Evolutionary conservation across 2,329 filamentous ascomycete genomes (phyloP), one percentile per base, ranked within the genome.

Genomic region (Decorospora gaudefroyi): DNA sequence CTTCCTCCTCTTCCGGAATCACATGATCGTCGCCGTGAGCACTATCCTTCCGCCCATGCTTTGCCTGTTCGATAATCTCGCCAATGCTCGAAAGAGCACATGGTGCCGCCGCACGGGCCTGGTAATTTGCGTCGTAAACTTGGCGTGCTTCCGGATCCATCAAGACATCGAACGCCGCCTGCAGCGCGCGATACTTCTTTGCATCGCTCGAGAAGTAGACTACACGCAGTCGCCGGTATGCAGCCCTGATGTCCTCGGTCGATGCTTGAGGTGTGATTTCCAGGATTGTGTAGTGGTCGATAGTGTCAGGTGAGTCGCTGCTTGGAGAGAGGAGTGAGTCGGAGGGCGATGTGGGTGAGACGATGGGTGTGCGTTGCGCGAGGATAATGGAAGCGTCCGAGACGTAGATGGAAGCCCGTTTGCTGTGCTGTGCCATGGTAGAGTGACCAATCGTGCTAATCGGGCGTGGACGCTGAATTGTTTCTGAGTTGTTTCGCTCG

Each of bases 211-310:
- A 37, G 46, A 69, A 70, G 42, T 64, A 69, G 7, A 59, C 50
- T 4, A 40, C 49, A 15, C 65, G 59, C 15, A 68, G 50, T 12
- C 42, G 43, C 29, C 65, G 62, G 42, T 62, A 64, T 1, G 61
- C 55, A 11, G 48, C 49, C 23, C 59, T 62, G 21, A 69, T 62
- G 17, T 70, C 61, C 30, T 64, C 62, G 18, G 51, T 45, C 4
- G 63, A 59, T 18, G 65, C 65, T 33, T 51, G 48, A 5, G 39
- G 38, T 2, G 51, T 42, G 4, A 70, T 46, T 29, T 56, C 46
- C 9, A 70, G 46, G 32, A 60, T 56, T 10, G 57, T 52, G 52
- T 70, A 70, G 47, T 70, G 58, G 51, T 70, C 63, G 11, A 57
- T 34, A 21, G 62, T 61, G 10, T 55, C 57, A 6, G 48, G 29